Conservation (phyloP, 1,139 yeast species). For the Nadsonia starkeyi-henricii region DNA sequence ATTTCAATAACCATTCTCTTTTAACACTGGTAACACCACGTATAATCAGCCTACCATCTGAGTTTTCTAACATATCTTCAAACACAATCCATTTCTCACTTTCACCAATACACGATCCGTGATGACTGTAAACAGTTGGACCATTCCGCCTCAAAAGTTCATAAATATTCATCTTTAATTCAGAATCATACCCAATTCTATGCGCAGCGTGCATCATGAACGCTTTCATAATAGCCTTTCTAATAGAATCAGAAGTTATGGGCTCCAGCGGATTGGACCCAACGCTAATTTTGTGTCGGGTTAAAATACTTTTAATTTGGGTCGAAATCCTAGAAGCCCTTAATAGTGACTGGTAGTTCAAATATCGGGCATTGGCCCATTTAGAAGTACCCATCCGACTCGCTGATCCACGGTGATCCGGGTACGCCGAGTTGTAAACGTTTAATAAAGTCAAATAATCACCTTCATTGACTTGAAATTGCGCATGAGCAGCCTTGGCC, state of each 20-base stretch:
- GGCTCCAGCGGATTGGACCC: neutral
- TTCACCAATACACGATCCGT: neutral
- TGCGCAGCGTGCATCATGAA: neutral
- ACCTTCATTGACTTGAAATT: slow-evolving; percentile 73
- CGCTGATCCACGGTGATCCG: slow-evolving; percentile 17
- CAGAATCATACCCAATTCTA: neutral
- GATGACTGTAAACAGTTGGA: neutral
- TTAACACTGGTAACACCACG: neutral
- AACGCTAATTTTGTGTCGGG: neutral
- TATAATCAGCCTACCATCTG: neutral
- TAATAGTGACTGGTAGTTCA: slow-evolving; percentile 57
- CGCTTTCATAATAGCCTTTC: neutral
- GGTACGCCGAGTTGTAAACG: slow-evolving; percentile 54
- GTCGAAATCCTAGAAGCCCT: slow-evolving; percentile 30
- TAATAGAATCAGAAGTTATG: neutral
- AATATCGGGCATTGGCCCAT: slow-evolving; percentile 73
- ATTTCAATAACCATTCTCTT: neutral
- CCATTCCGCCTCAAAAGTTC: neutral
- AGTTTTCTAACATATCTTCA: neutral
- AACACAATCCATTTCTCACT: neutral
- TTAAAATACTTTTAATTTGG: neutral
- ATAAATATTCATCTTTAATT: neutral
- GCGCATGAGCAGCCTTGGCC: slow-evolving; percentile 31
- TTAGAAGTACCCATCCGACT: slow-evolving; percentile 18
- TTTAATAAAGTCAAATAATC: slow-evolving; percentile 75